Conservation (phyloP, 2,329 filamentous ascomycete species). For the Metarhizium guizhouense region DNA sequence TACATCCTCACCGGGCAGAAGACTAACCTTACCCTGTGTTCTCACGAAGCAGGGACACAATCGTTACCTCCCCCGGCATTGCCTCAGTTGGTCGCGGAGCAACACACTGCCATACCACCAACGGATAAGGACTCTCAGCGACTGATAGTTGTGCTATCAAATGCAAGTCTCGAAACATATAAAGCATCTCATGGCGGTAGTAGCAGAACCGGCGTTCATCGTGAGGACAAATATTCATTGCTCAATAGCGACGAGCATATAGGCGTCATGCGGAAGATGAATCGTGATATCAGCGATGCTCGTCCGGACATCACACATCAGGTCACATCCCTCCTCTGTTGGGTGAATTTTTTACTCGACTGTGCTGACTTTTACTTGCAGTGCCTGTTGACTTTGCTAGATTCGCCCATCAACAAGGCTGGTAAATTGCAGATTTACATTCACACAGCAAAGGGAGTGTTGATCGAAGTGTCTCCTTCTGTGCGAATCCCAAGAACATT, state of each 20-base stretch:
- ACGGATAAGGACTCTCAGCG: constrained; percentile 86
- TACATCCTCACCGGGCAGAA: not conserved
- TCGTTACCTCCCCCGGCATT: constrained; percentile 87
- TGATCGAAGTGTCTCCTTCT: constrained; percentile 97
- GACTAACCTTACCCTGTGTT: not conserved
- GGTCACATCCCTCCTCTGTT: constrained; percentile 41
- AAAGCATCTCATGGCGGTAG: constrained; percentile 71
- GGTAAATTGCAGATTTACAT: constrained; percentile 98
- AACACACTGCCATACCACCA: constrained; percentile 73
- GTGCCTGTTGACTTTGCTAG: constrained; percentile 94
- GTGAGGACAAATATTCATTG: constrained; percentile 93
- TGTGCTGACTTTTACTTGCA: constrained; percentile 39
- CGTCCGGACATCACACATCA: constrained; percentile 97
- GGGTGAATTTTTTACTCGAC: constrained; percentile 13
- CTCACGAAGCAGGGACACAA: constrained; percentile 60
- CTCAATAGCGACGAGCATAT: constrained; percentile 99
- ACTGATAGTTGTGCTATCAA: constrained; percentile 90
- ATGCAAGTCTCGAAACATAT: constrained; percentile 96
- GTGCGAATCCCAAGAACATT: constrained; percentile 97
- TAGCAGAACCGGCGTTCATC: constrained; percentile 53
- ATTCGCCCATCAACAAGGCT: constrained; percentile 97
- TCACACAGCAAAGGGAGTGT: constrained; percentile 90
- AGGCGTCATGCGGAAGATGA: constrained; percentile 99
- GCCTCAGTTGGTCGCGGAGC: constrained; percentile 87
- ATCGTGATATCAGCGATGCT: constrained; percentile 94